Conservation (phyloP, 2,329 filamentous ascomycete genomes). For the Aspergillus sergii region DNA sequence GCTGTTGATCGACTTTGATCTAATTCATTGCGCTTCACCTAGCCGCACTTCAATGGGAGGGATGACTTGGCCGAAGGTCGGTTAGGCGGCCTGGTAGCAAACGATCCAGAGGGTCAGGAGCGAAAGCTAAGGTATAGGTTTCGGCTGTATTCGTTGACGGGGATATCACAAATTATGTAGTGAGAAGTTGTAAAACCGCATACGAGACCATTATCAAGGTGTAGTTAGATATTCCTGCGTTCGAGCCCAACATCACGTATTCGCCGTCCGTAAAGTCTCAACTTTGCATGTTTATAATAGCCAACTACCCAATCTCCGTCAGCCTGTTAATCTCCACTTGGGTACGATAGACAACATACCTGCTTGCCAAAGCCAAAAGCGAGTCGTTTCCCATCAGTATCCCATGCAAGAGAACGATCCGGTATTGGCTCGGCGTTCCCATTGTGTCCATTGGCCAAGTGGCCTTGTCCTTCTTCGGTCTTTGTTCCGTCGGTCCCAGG, state of each 20-base stretch:
- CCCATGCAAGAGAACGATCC: conserved; percentile 53
- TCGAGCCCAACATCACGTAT: not conserved
- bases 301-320: conserved; percentile 30
- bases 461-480: conserved; percentile 35
- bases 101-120: not conserved
- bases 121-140: conserved; percentile 6
- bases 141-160: not conserved
- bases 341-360: conserved; percentile 37
- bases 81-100: not conserved
- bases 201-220: not conserved
- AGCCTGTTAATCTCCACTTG: conserved; percentile 8
- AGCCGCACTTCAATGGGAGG: not conserved
- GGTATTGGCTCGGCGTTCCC: conserved; percentile 28
- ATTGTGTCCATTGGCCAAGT: conserved; percentile 40
- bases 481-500: conserved; percentile 35
- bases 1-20: not conserved
- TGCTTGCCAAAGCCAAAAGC: conserved; percentile 53
- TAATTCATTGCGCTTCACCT: not conserved
- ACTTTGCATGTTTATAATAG: conserved; percentile 43
- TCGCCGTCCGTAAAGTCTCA: conserved; percentile 23
- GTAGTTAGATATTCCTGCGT: not conserved
- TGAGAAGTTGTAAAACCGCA: not conserved
- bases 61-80: not conserved
- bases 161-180: not conserved
- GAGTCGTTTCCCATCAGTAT: conserved; percentile 56